Evolutionary conservation across 225 moss, liverwort and hornwort species (phyloP), one percentile per base, ranked within the genome.

Genomic region (Polytrichum commune): DNA sequence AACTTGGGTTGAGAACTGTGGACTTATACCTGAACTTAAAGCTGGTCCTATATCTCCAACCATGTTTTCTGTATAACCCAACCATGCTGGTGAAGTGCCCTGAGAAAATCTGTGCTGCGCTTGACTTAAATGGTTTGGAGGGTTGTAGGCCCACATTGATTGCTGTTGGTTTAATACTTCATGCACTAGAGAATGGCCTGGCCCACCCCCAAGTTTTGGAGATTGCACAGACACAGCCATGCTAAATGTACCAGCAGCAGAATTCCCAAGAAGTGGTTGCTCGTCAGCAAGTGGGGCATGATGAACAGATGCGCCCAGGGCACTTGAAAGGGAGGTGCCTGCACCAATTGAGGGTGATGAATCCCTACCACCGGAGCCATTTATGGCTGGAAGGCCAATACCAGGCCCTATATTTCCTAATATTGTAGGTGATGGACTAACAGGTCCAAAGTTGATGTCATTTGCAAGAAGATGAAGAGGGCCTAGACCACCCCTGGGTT

Each of bases 11-110:
- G 82, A 75, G 62, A 85, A 88, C 72, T 84, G 87, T 3, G 86
- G 76, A 55, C 76, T 74, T 29, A 83, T 58, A 27, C 81, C 84
- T 26, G 79, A 73, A 60, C 81, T 62, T 32, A 81, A 58, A 30
- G 83, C 72, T 69, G 84, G 87, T 55, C 84, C 78, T 30, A 84
- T 61, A 68, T 88, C 85, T 38, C 82, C 88, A 80, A 84, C 84
- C 23, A 88, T 64, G 30, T 85, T 82, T 67, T 82, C 88, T 62
- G 84, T 73, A 79, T 78, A 73, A 7, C 87, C 82, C 69, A 77
- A 73, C 88, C 88, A 88, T 23, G 58, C 9, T 0, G 85, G 82
- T 62, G 77, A 69, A 26, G 53, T 71, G 33, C 82, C 84, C 33
- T 85, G 88, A 27, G 75, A 8, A 13, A 75, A 71, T 55, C 75